Percentiles rank a stretch among this genome's conserved stretches.
phyloP scores from a whole-genome alignment of 140 eudicot species.

The Artemisia princeps region DNA sequence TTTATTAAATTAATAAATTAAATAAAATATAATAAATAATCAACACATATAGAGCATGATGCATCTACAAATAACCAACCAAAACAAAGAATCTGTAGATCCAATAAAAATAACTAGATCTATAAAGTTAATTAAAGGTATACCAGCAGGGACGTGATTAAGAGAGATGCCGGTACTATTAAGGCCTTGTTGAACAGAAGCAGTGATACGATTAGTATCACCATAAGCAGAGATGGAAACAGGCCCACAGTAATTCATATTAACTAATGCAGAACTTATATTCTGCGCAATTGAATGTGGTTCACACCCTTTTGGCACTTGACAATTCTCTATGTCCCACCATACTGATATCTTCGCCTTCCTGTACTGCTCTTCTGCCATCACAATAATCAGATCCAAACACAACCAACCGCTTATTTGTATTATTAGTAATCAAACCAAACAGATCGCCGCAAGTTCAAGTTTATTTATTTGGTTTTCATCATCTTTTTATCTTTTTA shows the following conservation, averaged over 20 bases:
- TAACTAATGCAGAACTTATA: slow-evolving; percentile 59
- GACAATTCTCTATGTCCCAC: slow-evolving; percentile 98
- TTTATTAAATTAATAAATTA: neutral
- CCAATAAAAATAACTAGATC: neutral
- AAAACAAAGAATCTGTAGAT: neutral
- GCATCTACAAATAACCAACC: neutral
- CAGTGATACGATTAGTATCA: slow-evolving; percentile 58
- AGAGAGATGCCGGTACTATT: slow-evolving; percentile 76
- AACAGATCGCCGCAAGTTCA: no score
- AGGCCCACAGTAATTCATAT: slow-evolving; percentile 74
- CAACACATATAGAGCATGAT: neutral
- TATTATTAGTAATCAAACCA: no score
- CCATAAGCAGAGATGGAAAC: slow-evolving; percentile 79
- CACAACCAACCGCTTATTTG: no score
- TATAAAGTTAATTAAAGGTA: neutral
- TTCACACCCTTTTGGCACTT: slow-evolving; percentile 65
- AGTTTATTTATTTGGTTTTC: no score
- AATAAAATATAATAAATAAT: neutral
- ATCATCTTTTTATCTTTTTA: no score
- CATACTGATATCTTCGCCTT: slow-evolving; percentile 73
- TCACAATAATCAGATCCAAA: neutral
- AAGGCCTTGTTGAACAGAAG: slow-evolving; percentile 71
- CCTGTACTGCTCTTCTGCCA: slow-evolving; percentile 42
- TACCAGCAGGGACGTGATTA: slow-evolving; percentile 93
- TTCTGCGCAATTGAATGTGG: slow-evolving; percentile 81